Conservation (phyloP, 2,329 filamentous ascomycete genomes). For the Colletotrichum kahawae region DNA sequence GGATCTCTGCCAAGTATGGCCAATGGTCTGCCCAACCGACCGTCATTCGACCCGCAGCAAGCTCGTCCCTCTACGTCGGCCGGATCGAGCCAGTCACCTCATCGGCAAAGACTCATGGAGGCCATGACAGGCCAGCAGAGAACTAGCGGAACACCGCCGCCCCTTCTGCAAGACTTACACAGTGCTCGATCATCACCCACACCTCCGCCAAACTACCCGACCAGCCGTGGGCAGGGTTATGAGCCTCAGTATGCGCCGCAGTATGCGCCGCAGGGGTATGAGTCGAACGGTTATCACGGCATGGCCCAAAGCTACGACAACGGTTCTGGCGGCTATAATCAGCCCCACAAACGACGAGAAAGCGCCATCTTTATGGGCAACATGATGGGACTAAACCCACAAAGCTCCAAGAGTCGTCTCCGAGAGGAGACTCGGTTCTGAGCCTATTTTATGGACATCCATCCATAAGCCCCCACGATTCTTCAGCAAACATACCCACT, state of each 20-base stretch:
- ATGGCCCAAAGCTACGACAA: slow-evolving; percentile 36
- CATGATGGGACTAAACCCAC: slow-evolving; percentile 53
- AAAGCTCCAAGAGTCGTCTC: slow-evolving; percentile 57
- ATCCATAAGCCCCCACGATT: neutral
- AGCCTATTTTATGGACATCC: slow-evolving; percentile 21
- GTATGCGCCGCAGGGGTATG: slow-evolving; percentile 36
- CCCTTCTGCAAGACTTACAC: slow-evolving; percentile 39
- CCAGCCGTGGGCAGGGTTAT: slow-evolving; percentile 39
- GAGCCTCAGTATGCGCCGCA: slow-evolving; percentile 46
- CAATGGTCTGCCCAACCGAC: slow-evolving; percentile 29
- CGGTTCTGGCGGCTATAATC: slow-evolving; percentile 37
- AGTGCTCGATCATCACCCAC: slow-evolving; percentile 46
- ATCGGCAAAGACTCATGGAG: slow-evolving; percentile 54
- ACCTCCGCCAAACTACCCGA: slow-evolving; percentile 40
- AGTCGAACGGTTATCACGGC: slow-evolving; percentile 24
- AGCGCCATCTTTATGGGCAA: slow-evolving; percentile 63
- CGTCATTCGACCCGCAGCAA: slow-evolving; percentile 31
- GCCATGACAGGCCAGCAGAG: slow-evolving; percentile 36
- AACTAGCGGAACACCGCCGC: slow-evolving; percentile 52
- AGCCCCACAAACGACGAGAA: slow-evolving; percentile 59
- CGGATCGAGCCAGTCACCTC: slow-evolving; percentile 54
- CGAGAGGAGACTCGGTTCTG: slow-evolving; percentile 59
- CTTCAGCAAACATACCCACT: slow-evolving; percentile 35
- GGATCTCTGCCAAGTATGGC: slow-evolving; percentile 21
- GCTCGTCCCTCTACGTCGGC: slow-evolving; percentile 54